Base-by-base conservation (phyloP, 2,329 filamentous ascomycete species). In the Cordyceps fumosorosea region DNA sequence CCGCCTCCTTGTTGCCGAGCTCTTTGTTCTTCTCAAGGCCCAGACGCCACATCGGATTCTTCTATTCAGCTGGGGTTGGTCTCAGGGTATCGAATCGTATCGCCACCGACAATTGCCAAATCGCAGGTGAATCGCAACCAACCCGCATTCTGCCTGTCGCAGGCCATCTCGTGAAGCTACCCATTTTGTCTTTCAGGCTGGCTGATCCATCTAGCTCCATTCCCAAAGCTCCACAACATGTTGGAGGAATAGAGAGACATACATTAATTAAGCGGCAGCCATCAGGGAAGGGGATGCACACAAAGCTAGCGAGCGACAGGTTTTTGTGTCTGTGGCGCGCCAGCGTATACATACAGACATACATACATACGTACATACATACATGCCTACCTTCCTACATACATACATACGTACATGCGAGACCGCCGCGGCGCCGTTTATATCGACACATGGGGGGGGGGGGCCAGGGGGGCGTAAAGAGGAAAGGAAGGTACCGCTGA, bases 201-300 rank as follows among this genome's bases (percentile, higher is more conserved):
- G n/a, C 51, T 61, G 44, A 26, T 54, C 50, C 34, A 34, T 54
- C 34, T 56, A 44, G 52, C 44, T 48, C 44, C 52, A 37, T 40
- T 62, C 37, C 32, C 22, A 51, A 1, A 48, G 59, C 51, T 56
- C 59, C 59, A 62, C 59, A 16, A 50, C 48, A 29, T 29, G 29
- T 29, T 29, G 29, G 29, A 29, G 29, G 18, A 51, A 24, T 48
- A 47, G 37, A 61, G 52, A 61, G 51, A 61, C 42, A 5, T 29
- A 62, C 59, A 56, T 55, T 51, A 58, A 57, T 58, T 51, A 47
- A 47, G 51, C 42, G 40, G 42, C 48, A 37, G 24, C 26, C 48
- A 12, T n/a, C 47, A 37, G n/a, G 14, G 18, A 29, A 40, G 45
- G 29, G 56, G 54, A 40, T 29, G 56, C 45, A 57, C 34, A 16